phyloP scores from a whole-genome alignment of 176 grass and related monocot genomes.

The Eleusine indica region DNA sequence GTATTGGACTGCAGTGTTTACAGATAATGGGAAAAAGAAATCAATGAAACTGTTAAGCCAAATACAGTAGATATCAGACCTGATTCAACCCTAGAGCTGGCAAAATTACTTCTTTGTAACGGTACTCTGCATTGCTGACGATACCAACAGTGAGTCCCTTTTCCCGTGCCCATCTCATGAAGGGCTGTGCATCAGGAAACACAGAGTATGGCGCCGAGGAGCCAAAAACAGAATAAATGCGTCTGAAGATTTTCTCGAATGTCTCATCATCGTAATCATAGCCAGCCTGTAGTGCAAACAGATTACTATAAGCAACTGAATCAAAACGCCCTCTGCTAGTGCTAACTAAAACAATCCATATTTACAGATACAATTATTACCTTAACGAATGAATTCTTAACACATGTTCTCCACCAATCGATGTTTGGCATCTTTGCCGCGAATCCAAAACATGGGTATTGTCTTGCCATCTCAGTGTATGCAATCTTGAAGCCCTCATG shows the following conservation, averaged over 20 bases:
- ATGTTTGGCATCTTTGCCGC: constrained; percentile 80
- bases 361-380: constrained; percentile 27
- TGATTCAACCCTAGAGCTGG: constrained; percentile 80
- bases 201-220: constrained; percentile 85
- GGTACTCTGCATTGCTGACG: constrained; percentile 93
- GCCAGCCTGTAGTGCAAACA: constrained; percentile 63
- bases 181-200: constrained; percentile 79
- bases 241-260: constrained; percentile 93
- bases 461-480: constrained; percentile 81
- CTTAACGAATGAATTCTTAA: constrained; percentile 86
- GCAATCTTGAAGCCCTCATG: constrained; percentile 93
- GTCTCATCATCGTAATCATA: constrained; percentile 94
- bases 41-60: background rate
- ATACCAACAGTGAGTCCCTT: constrained; percentile 82
- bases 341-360: background rate
- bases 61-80: constrained; percentile 34
- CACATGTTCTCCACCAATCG: constrained; percentile 90
- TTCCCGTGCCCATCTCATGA: constrained; percentile 70
- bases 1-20: background rate
- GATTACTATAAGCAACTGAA: constrained; percentile 9
- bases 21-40: background rate
- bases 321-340: background rate
- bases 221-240: constrained; percentile 89
- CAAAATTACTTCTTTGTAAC: constrained; percentile 88
- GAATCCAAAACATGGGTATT: constrained; percentile 87